Base-by-base conservation (phyloP, 2,329 filamentous ascomycete genomes). In the Aspergillus sp. region DNA sequence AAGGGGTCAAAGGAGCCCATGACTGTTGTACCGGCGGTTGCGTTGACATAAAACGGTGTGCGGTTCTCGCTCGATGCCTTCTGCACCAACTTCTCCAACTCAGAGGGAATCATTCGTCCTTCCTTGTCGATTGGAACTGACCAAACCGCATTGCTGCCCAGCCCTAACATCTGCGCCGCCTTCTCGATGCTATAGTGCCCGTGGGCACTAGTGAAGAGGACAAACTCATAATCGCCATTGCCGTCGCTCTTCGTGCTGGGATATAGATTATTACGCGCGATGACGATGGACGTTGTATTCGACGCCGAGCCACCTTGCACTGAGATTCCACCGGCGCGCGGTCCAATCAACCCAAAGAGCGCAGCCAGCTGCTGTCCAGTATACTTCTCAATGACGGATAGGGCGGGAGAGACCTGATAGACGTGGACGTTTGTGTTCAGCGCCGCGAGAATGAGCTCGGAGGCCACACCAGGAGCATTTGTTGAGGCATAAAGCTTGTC, bases 111-210 rank as follows among this genome's bases (percentile, higher is more conserved):
- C 87, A 98, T 96, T 50, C 85, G 80, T 1, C 93, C 93, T 11
- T 78, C 67, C 0, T 74, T 72, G 71, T 97, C 91, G 20, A 96
- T 86, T 4, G 89, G 83, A 0, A 98, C 89, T 24, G 82, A 70
- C 74, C 89, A 86, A 24, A 96, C 92, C 61, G 86, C 86, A 19
- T 81, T 79, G 27, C 85, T 87, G 9, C 95, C 95, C 39, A 99
- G 83, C 0, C 95, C 95, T 66, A 89, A 89, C 70, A 93, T 89
- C 70, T 93, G 89, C n/a, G 93, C 93, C 3, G 92, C 93, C 77
- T 98, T 98, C 69, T 96, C 91, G 24, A 98, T 85, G 5, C 88
- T 93, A 79, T 98, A 99, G 80, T 98, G 95, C 0, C 93, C 93
- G 73, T 98, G 92, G 1, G 83, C 86, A 64, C 87, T 91, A 3